Base-by-base conservation (phyloP, 345 rosid species). In the Salix brachista region DNA sequence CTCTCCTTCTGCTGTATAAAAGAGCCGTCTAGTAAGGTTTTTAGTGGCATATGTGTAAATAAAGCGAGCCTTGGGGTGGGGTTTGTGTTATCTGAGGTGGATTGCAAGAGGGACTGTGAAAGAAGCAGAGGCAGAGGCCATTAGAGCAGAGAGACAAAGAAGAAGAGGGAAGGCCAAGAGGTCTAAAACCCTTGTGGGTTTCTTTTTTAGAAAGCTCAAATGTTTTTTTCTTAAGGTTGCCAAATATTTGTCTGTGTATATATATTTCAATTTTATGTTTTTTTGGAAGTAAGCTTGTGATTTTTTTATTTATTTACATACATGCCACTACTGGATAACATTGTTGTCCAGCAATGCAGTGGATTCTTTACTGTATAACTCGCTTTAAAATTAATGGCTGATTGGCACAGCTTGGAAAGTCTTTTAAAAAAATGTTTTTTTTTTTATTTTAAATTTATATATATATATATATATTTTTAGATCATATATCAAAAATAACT, bases 21-120 rank as follows among this genome's bases (percentile, higher is more conserved):
- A 79, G 73, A 80, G 86, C 85, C 89, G 91, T 85, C 80, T 71
- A 87, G 85, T 13, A n/a, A 75, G 64, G 52, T 54, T 48, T 23
- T 56, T 42, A 30, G 79, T 70, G 77, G 73, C 56, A 78, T 41
- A 70, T 19, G 36, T 34, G 80, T 65, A 65, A 62, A 80, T 39
- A 71, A 18, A 3, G 12, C 4, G 73, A 42, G 19, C 21, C 6
- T 44, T 64, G 77, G 77, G 78, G 71, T 28, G 73, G 62, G 25
- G 34, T 58, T 37, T 25, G 10, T 23, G 42, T 21, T 67, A 32
- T 37, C 37, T 64, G 44, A 48, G 26, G 68, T 62, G 61, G 13
- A 25, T 41, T 77, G 80, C 88, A 80, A 85, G 81, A 82, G 75
- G 86, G 80, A 71, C 75, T 42, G 84, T 23, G 69, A 52, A 58